Base-by-base conservation (phyloP, 257 asterid genomes). In the Salvia miltiorrhiza region DNA sequence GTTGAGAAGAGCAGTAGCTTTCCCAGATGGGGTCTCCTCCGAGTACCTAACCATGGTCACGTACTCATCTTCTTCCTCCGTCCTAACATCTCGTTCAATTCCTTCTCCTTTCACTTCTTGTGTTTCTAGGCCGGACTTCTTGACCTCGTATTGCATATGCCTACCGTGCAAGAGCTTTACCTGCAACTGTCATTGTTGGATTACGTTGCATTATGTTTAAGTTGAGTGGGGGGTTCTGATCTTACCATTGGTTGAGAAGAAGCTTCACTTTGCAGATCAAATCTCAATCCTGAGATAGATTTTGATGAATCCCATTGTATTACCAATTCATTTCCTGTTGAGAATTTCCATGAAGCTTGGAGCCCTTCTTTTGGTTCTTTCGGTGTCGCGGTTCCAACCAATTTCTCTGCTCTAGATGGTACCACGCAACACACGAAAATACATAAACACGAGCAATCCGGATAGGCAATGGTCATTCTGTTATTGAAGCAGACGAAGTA, bases 1-100 rank as follows among this genome's bases (percentile, higher is more conserved):
- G 86, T 93, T 90, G 23, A 93, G 32, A 19, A 93, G 92, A 14
- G 94, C 97, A 0, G 98, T 90, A 50, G 98, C 98, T 81, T 84
- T 88, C 45, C 97, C 97, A 2, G 69, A 65, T 0, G 85, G 95
- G 74, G 79, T 40, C 40, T 85, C 95, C n/a, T 87, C 94, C 0
- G 92, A 85, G 81, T 65, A 78, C 65, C 97, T 84, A 49, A 88
- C 70, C 19, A 93, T 5, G 4, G 98, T 93, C 63, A 87, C 75
- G 48, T 82, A 93, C 21, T 85, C 95, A 20, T 73, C 82, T 35
- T 73, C 82, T 35, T 87, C 96, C 50, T 82, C 90, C 1, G 35
- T 14, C 63, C 47, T 57, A 37, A 20, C 70, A 19, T 72, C 85
- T 14, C 33, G 77, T 20, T 73, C 69, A 0, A 0, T 28, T 8